phyloP scores from a whole-genome alignment of 768 basidiomycete species.

The Leccinum arenicola region DNA sequence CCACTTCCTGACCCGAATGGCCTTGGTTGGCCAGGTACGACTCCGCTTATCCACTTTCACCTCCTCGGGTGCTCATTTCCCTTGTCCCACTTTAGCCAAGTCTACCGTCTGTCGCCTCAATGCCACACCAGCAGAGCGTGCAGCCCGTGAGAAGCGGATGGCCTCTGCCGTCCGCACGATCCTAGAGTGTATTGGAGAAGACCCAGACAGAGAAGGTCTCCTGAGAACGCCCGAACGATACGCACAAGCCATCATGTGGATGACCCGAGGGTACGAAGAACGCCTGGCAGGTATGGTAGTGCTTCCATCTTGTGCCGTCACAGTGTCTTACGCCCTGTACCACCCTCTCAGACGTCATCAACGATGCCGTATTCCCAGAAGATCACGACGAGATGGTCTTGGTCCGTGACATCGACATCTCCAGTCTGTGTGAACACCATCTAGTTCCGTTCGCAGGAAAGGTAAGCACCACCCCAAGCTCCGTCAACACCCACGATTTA shows the following conservation, averaged over 20 bases:
- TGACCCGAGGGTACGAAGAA: conserved; percentile 99
- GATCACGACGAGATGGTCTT: conserved; percentile 99
- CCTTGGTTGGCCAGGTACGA: conserved; percentile 88
- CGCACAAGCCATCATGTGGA: conserved; percentile 96
- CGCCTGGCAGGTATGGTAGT: conserved; percentile 71
- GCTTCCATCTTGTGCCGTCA: conserved; percentile 18
- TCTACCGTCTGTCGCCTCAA: conserved; percentile 83
- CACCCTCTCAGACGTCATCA: conserved; percentile 78
- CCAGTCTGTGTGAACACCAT: conserved; percentile 97
- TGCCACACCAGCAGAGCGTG: conserved; percentile 71
- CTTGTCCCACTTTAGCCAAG: conserved; percentile 56
- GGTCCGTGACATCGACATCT: conserved; percentile 95
- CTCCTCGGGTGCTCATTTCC: conserved; percentile 12
- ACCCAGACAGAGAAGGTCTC: conserved; percentile 93
- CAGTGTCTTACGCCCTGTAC: conserved; percentile 10
- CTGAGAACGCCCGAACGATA: conserved; percentile 91
- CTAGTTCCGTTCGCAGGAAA: conserved; percentile 97
- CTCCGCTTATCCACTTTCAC: not conserved
- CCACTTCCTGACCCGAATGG: conserved; percentile 60
- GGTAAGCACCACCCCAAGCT: conserved; percentile 44
- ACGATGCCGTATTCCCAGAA: conserved; percentile 97
- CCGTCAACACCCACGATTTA: conserved; percentile 20
- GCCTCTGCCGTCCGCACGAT: conserved; percentile 84
- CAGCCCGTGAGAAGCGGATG: conserved; percentile 72
- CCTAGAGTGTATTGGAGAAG: conserved; percentile 97